Percentiles rank a stretch among this genome's conserved stretches.
Evolutionary conservation across 2,329 filamentous ascomycete genomes (phyloP).

Genomic region (Graphilbum sp.): DNA sequence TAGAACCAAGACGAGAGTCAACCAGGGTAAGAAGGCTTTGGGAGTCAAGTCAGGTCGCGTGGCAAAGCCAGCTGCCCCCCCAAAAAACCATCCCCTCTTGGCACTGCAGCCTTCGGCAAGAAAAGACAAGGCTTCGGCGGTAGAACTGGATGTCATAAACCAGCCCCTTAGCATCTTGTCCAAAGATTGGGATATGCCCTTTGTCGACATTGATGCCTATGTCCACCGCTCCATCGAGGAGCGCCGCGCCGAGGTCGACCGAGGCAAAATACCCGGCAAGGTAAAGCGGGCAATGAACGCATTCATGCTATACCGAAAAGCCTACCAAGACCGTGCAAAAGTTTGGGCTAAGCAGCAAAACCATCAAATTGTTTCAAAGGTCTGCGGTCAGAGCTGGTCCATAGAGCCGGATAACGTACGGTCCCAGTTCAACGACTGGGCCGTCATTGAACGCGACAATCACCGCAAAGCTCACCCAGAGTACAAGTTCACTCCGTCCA

Average conservation of each 20-base stretch:
- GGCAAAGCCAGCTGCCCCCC: slow-evolving; percentile 24
- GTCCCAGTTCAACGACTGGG: slow-evolving; percentile 61
- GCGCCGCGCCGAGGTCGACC: slow-evolving; percentile 50
- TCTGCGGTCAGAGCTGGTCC: slow-evolving; percentile 78
- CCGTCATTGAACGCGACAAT: slow-evolving; percentile 66
- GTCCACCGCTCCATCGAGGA: slow-evolving; percentile 55
- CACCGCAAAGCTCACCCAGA: slow-evolving; percentile 72
- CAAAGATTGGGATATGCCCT: slow-evolving; percentile 40
- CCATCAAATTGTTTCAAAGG: slow-evolving; percentile 78
- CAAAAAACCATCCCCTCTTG: slow-evolving; percentile 16
- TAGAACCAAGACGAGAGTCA: slow-evolving; percentile 11
- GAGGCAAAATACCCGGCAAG: slow-evolving; percentile 53
- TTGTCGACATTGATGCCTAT: slow-evolving; percentile 67
- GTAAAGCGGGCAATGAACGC: slow-evolving; percentile 92
- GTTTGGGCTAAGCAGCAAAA: slow-evolving; percentile 71
- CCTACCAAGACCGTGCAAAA: slow-evolving; percentile 77
- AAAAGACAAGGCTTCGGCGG: slow-evolving; percentile 23
- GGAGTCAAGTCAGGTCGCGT: slow-evolving; percentile 17
- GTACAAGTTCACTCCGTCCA: slow-evolving; percentile 89
- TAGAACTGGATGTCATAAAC: slow-evolving; percentile 21
- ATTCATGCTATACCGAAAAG: slow-evolving; percentile 94
- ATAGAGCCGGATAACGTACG: slow-evolving; percentile 59
- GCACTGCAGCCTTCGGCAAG: slow-evolving; percentile 8
- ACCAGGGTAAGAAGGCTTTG: slow-evolving; percentile 17
- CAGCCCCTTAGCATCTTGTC: slow-evolving; percentile 58